A percentile compares a stretch with the other conserved stretches of the same genome.
phyloP scores from a whole-genome alignment of 2,329 filamentous ascomycete species.

The Gliomastix tumulicola region DNA sequence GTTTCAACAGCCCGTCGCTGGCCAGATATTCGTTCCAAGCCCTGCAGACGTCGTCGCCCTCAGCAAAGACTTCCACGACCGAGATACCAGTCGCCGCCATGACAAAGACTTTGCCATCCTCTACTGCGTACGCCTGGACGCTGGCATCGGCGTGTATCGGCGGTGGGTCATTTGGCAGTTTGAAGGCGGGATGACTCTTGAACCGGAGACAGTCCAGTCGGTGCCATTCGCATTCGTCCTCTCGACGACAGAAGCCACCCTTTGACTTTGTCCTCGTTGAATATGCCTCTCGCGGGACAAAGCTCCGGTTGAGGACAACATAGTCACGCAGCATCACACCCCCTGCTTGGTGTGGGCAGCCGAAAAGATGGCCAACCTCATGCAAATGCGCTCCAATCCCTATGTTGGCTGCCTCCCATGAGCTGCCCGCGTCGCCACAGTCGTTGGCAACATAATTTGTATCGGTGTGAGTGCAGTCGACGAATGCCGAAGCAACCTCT shows the following conservation, averaged over 20 bases:
- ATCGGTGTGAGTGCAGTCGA: slow-evolving; percentile 85
- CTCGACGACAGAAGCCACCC: slow-evolving; percentile 65
- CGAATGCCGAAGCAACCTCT: slow-evolving; percentile 83
- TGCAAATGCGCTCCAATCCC: slow-evolving; percentile 91
- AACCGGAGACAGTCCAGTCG: slow-evolving; percentile 83
- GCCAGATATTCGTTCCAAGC: slow-evolving; percentile 75
- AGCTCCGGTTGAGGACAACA: slow-evolving; percentile 74
- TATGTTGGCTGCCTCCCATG: slow-evolving; percentile 92
- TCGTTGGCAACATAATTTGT: slow-evolving; percentile 76
- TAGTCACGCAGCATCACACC: slow-evolving; percentile 94
- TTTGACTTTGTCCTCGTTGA: slow-evolving; percentile 81
- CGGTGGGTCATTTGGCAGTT: slow-evolving; percentile 68
- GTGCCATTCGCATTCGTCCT: slow-evolving; percentile 89
- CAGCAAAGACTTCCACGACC: slow-evolving; percentile 74
- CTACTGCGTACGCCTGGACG: slow-evolving; percentile 80
- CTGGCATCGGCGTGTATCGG: slow-evolving; percentile 60
- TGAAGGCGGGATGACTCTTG: slow-evolving; percentile 84
- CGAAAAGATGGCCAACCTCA: slow-evolving; percentile 84
- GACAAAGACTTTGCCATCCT: slow-evolving; percentile 67
- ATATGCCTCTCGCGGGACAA: slow-evolving; percentile 74
- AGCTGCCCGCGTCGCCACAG: slow-evolving; percentile 79
- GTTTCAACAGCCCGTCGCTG: slow-evolving; percentile 32
- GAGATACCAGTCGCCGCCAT: slow-evolving; percentile 77
- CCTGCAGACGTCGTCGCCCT: slow-evolving; percentile 75
- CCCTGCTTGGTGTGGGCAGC: slow-evolving; percentile 80